A percentile compares a stretch with the other conserved stretches of the same genome.
phyloP scores from a whole-genome alignment of 371 early-diverging fungal species.

The Circinella minor region DNA sequence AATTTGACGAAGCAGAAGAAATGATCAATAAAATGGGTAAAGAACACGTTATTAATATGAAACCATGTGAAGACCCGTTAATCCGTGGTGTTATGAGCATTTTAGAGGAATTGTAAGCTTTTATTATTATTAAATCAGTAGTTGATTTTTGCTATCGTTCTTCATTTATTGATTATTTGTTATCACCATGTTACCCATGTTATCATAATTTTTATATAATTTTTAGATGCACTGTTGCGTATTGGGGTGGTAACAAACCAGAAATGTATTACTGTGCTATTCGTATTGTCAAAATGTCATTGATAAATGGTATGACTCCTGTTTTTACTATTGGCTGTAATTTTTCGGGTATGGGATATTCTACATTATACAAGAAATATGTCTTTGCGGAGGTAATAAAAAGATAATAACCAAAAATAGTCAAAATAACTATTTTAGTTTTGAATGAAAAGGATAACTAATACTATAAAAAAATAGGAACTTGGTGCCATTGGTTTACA shows the following conservation, averaged over 20 bases:
- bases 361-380: conserved; percentile 29
- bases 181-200: no score
- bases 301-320: conserved; percentile 32
- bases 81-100: conserved; percentile 34
- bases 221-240: conserved; percentile 35
- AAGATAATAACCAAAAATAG: background rate
- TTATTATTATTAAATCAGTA: no score
- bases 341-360: conserved; percentile 36
- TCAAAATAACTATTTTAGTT: no score
- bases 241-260: conserved; percentile 42
- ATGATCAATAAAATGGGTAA: conserved; percentile 25
- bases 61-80: conserved; percentile 28
- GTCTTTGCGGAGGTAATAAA: conserved; percentile 34
- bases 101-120: conserved; percentile 43
- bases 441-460: no score
- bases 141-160: no score
- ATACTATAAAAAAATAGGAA: conserved; percentile 17
- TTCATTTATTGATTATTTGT: background rate
- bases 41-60: conserved; percentile 20
- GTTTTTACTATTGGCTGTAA: conserved; percentile 30
- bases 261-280: conserved; percentile 43
- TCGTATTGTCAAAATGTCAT: conserved; percentile 34
- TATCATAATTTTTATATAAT: no score
- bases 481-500: conserved; percentile 36
- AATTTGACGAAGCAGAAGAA: conserved; percentile 20